Base-by-base conservation (phyloP, 2,329 filamentous ascomycete genomes). In the Taxawa tesnikishii region DNA sequence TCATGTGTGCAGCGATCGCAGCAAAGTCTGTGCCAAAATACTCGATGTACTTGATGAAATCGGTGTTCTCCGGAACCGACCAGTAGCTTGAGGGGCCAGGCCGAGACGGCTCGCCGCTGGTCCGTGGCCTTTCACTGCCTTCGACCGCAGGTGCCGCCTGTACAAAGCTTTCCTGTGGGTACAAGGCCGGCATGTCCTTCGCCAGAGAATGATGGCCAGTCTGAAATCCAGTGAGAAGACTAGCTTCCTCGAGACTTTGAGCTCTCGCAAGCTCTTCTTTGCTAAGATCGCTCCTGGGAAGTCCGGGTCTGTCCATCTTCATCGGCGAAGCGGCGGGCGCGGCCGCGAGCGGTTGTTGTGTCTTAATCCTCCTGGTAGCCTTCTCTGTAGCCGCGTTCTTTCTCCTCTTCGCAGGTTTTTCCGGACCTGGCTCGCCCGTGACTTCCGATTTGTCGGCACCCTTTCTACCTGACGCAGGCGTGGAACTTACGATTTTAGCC, bases 21-120 rank as follows among this genome's bases (percentile, higher is more conserved):
- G 63, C 62, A 73, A 81, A 90, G 50, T 90, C 81, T 11, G 78
- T 83, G 36, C 83, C 83, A 58, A 84, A 88, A 33, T 83, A 70
- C 31, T 66, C 69, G 28, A 90, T 63, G 36, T 84, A 66, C 34
- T 67, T 70, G 21, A 78, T 75, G 54, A 90, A 90, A 47, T 87
- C 82, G 28, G 69, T 79, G 33, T 79, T 69, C 56, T 90, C 83
- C 1, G 79, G 79, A 14, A 88, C 82, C 46, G 82, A 88, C 83
- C 83, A 90, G 53, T 90, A 90, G 54, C 82, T 88, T 1, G 79
- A 84, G 10, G 53, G 47, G 26, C 45, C 45, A 7, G 28, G 24
- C 10, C 38, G 35, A 15, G 28, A 32, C 13, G 31, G 32, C 15
- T 39, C 38, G 15, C 15, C 13, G n/a, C n/a, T n/a, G n/a, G n/a